Evolutionary conservation across 768 basidiomycete species (phyloP).

Genomic region (Gloeophyllum trabeum): DNA sequence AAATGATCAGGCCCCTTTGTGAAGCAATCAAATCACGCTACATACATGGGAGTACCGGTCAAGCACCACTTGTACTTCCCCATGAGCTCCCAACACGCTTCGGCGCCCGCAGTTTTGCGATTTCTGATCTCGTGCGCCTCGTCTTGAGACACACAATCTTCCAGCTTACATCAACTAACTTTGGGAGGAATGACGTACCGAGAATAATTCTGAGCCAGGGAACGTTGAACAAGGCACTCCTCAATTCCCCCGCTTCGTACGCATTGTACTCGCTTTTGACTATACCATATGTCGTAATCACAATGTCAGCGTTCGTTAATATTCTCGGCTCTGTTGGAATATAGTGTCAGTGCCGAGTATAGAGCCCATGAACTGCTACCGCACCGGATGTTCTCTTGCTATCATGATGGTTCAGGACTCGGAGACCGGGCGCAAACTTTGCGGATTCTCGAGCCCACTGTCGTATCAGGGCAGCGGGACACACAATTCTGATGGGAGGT

Average conservation of each 20-base stretch:
- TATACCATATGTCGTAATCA: background rate
- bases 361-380: background rate
- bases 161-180: background rate
- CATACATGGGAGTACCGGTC: constrained; percentile 31
- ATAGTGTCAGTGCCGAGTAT: background rate
- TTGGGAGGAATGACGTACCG: background rate
- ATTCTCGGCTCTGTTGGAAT: background rate
- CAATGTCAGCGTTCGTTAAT: background rate
- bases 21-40: background rate
- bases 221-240: background rate
- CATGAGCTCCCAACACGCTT: constrained; percentile 27
- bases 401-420: background rate
- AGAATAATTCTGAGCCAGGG: background rate
- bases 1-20: background rate
- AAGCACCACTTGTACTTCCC: constrained; percentile 41
- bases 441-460: background rate
- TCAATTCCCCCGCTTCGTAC: background rate
- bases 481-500: too few relatives aligned
- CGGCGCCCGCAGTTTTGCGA: constrained; percentile 24
- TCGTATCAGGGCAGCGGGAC: background rate
- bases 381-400: background rate
- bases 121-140: constrained; percentile 56
- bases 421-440: background rate
- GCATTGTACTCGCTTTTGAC: background rate
- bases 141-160: constrained; percentile 18